These are phyloP conservation scores for Micractinium sp. DNA, from an alignment of 139 green algal species.

Conservation along the genomic window DNA sequence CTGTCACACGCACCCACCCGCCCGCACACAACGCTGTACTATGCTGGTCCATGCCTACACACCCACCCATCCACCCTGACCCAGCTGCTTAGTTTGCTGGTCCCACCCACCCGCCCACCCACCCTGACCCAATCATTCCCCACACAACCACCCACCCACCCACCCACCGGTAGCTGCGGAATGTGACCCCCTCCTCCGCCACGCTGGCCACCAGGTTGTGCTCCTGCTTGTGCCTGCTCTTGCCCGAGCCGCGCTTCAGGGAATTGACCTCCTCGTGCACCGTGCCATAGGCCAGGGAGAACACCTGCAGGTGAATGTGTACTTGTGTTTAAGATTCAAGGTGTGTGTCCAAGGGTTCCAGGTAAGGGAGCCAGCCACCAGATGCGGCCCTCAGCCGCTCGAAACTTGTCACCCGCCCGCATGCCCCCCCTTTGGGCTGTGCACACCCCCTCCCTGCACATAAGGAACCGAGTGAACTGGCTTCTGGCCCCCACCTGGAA, in stretches of 20 bases:
- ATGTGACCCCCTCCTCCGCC: constrained; percentile 50
- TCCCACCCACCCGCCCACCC: neutral
- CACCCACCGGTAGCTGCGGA: constrained; percentile 39
- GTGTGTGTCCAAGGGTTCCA: no score
- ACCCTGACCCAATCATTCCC: no score
- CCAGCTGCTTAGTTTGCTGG: no score
- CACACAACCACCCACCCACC: no score
- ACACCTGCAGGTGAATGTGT: constrained; percentile 36
- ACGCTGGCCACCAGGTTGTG: constrained; percentile 44
- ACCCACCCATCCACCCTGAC: neutral
- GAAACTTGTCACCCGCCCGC: no score
- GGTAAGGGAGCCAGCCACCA: no score
- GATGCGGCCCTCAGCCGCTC: no score
- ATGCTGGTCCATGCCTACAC: neutral
- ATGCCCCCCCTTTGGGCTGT: no score
- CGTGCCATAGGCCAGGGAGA: constrained; percentile 56
- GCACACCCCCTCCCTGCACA: no score
- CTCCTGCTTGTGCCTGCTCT: constrained; percentile 14
- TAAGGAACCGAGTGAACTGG: neutral
- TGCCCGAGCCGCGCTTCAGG: constrained; percentile 37
- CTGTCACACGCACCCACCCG: no score
- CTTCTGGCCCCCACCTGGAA: constrained; percentile 41
- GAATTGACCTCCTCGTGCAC: constrained; percentile 54
- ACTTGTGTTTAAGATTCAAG: no score
- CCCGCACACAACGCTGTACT: no score